A percentile compares a stretch with the other conserved stretches of the same genome.
phyloP scores from a whole-genome alignment of 2,329 filamentous ascomycete genomes.

The Trichoderma polysporum region DNA sequence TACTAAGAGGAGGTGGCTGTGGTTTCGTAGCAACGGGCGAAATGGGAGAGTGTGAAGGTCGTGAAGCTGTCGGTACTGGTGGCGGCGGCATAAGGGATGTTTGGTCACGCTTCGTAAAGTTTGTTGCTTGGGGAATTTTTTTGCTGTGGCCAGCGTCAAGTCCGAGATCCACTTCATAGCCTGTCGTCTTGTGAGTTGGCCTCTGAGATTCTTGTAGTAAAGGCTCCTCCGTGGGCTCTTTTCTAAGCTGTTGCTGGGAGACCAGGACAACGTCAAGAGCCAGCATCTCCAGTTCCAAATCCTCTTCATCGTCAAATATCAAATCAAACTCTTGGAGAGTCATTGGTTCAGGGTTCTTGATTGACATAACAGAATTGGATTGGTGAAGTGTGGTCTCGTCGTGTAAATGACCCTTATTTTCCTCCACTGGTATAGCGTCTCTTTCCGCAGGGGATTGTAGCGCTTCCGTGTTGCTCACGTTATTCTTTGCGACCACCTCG shows the following conservation, averaged over 20 bases:
- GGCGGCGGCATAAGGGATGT: slow-evolving; percentile 2
- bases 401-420: neutral
- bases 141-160: neutral
- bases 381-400: neutral
- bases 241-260: neutral
- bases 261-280: slow-evolving; percentile 25
- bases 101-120: neutral
- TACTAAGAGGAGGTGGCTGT: slow-evolving; percentile 42
- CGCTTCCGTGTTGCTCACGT: neutral
- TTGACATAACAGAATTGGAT: neutral
- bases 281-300: slow-evolving; percentile 30
- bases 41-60: slow-evolving; percentile 21
- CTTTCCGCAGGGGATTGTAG: neutral
- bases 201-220: neutral
- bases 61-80: slow-evolving; percentile 8
- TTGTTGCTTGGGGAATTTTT: neutral
- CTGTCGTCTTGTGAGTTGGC: neutral
- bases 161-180: slow-evolving; percentile 7
- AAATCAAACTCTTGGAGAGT: slow-evolving; percentile 22
- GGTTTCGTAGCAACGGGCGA: slow-evolving; percentile 23
- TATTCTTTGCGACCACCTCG: neutral
- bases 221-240: neutral
- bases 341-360: neutral
- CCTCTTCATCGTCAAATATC: slow-evolving; percentile 29
- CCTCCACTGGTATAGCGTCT: neutral